These are phyloP conservation scores for Phytophthora litchii DNA, from an alignment of 352 stramenopile species.

Conservation along the genomic window DNA sequence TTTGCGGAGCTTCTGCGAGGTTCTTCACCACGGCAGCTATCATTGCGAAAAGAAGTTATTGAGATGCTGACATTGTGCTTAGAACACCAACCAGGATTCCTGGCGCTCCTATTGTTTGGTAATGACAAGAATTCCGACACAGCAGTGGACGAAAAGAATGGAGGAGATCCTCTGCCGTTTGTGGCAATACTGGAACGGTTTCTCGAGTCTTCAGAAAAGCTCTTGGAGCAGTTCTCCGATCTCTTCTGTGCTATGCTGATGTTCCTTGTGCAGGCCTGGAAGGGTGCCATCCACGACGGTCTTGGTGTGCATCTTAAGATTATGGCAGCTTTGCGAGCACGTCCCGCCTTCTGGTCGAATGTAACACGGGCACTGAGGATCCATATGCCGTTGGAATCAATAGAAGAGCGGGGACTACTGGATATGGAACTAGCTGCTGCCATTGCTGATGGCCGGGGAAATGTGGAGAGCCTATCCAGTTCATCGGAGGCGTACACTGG, in stretches of 20 bases:
- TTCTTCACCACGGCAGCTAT: conserved; percentile 24
- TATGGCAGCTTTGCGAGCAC: conserved; percentile 41
- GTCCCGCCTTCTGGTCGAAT: conserved; percentile 60
- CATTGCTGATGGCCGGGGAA: conserved; percentile 25
- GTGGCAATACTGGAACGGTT: conserved; percentile 56
- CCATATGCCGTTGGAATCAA: conserved; percentile 53
- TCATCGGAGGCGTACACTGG: conserved; percentile 47
- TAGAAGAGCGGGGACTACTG: conserved; percentile 43
- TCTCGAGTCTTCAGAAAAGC: conserved; percentile 59
- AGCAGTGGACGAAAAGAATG: conserved; percentile 17
- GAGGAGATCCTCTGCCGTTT: conserved; percentile 34
- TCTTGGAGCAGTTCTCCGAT: conserved; percentile 61
- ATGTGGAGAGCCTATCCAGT: conserved; percentile 16
- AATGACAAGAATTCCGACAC: conserved; percentile 13
- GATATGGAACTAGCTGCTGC: conserved; percentile 44
- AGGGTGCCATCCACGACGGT: conserved; percentile 45
- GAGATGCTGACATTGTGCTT: conserved; percentile 59
- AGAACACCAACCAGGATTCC: conserved; percentile 65
- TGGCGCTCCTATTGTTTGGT: conserved; percentile 60
- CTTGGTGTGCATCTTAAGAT: conserved; percentile 57
- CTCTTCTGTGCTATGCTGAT: conserved; percentile 60
- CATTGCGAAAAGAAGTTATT: conserved; percentile 51
- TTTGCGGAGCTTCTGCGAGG: conserved; percentile 46
- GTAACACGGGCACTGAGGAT: conserved; percentile 64
- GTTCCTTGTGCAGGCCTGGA: conserved; percentile 67